These are phyloP conservation scores for Ogataea henricii DNA, from an alignment of 805 yeast species.

Conservation along the genomic window DNA sequence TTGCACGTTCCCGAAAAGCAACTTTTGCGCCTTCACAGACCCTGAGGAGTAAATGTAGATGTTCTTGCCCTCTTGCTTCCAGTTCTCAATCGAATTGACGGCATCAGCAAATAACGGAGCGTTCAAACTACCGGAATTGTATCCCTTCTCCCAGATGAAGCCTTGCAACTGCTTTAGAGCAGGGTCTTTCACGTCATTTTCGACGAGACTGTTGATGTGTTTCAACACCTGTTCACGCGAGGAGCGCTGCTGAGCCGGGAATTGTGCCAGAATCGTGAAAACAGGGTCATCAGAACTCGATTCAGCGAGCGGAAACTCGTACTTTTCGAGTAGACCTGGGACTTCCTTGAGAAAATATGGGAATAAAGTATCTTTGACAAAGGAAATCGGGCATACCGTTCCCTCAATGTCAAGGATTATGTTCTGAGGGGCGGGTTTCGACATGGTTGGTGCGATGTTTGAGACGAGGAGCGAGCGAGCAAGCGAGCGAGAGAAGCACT, in stretches of 20 bases:
- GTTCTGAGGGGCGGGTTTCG: slow-evolving; percentile 18
- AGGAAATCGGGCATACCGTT: slow-evolving; percentile 87
- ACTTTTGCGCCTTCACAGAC: slow-evolving; percentile 80
- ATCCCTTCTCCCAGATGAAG: slow-evolving; percentile 77
- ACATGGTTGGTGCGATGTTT: too few relatives aligned
- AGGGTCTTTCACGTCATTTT: slow-evolving; percentile 74
- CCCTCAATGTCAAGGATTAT: slow-evolving; percentile 83
- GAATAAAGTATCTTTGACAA: slow-evolving; percentile 75
- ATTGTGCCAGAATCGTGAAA: slow-evolving; percentile 40
- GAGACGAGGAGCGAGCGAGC: not conserved
- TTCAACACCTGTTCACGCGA: slow-evolving; percentile 37
- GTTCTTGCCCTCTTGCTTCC: slow-evolving; percentile 35
- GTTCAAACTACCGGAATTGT: slow-evolving; percentile 67
- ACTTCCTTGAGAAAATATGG: slow-evolving; percentile 68
- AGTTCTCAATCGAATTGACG: slow-evolving; percentile 50
- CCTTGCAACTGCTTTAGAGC: slow-evolving; percentile 81
- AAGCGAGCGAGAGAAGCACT: not conserved
- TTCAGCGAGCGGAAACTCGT: slow-evolving; percentile 36
- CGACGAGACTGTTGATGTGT: slow-evolving; percentile 61
- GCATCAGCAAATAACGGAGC: slow-evolving; percentile 84
- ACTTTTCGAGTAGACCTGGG: slow-evolving; percentile 41
- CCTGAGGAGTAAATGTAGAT: slow-evolving; percentile 88
- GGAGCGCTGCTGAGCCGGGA: slow-evolving; percentile 42
- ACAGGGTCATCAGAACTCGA: slow-evolving; percentile 25
- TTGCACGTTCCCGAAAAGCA: slow-evolving; percentile 68